Base-by-base conservation (phyloP, 208 protist species). In the Lotmaria passim region DNA sequence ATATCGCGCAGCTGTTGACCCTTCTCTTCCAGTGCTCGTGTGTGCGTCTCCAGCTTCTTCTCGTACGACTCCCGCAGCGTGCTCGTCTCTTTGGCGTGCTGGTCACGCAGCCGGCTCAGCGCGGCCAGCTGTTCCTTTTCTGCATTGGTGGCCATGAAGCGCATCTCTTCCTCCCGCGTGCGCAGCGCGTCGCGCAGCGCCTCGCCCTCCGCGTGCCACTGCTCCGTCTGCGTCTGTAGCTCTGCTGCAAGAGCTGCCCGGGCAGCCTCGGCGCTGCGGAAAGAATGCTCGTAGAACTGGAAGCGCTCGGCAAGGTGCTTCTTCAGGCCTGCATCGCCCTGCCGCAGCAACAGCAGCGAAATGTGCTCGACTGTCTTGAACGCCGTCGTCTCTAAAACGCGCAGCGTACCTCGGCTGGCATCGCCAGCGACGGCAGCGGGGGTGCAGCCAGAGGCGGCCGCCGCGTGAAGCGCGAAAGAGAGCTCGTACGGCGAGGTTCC, bases 341-440 rank as follows among this genome's bases (percentile, higher is more conserved):
- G 86, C 2, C 89, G 82, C 21, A 89, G 21, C n/a, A 96, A 62
- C 33, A 75, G 14, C 11, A 96, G 75, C 21, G 88, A 91, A 39
- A 96, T 79, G 75, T 94, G 88, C 73, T 96, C 89, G n/a, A 94
- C 81, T 0, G 83, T 92, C 28, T 85, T 85, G 64, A 93, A 94
- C 15, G 80, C 73, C 3, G 86, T 96, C 55, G 66, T 43, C 68
- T 96, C 89, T 3, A 94, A 46, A 21, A 96, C 78, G 17, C 88
- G 87, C 47, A 96, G 68, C 19, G 78, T 87, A 17, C 86, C 87
- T n/a, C 79, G 71, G 8, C 46, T 51, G 12, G 28, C 52, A 26
- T 73, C 56, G 7, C 64, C 21, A n/a, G 56, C 36, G 12, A 26
- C 10, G 7, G 30, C 17, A 8, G 38, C 11, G 4, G 48, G 17